Conservation (phyloP, 2,329 filamentous ascomycete species). For the Colletotrichum sp. region DNA sequence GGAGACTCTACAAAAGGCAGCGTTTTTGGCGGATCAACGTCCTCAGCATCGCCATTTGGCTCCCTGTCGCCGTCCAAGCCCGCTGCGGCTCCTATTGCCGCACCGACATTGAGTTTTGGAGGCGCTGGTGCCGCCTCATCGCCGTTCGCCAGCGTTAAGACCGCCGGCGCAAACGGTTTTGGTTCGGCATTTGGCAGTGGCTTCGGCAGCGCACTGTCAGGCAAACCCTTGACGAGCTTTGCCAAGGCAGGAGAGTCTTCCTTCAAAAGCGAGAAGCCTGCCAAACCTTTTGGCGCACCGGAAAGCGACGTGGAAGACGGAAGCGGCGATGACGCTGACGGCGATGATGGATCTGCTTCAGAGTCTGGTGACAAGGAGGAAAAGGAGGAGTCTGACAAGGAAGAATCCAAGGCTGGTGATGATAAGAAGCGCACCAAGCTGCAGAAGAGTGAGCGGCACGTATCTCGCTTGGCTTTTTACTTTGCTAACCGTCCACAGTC, state of each 20-base stretch:
- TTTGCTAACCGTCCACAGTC: slow-evolving; percentile 50
- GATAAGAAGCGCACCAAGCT: slow-evolving; percentile 70
- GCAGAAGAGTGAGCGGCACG: slow-evolving; percentile 67
- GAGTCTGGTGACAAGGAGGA: slow-evolving; percentile 48
- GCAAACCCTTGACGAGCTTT: slow-evolving; percentile 68
- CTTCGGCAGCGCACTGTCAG: slow-evolving; percentile 50
- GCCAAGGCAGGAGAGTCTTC: slow-evolving; percentile 63
- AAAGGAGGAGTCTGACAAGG: slow-evolving; percentile 60
- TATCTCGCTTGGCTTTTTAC: background rate
- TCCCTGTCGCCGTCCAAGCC: slow-evolving; percentile 28
- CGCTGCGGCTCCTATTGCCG: slow-evolving; percentile 30
- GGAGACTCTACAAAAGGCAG: slow-evolving; percentile 50
- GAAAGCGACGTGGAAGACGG: slow-evolving; percentile 66
- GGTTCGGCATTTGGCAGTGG: slow-evolving; percentile 42
- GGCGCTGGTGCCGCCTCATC: slow-evolving; percentile 40
- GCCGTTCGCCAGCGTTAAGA: slow-evolving; percentile 52
- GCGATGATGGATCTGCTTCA: slow-evolving; percentile 37
- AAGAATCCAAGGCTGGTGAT: slow-evolving; percentile 54
- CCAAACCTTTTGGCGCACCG: slow-evolving; percentile 79
- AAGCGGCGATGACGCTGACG: slow-evolving; percentile 43
- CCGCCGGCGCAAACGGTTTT: slow-evolving; percentile 50
- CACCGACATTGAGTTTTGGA: slow-evolving; percentile 57
- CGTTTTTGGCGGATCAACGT: slow-evolving; percentile 45
- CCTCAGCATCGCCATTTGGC: slow-evolving; percentile 34
- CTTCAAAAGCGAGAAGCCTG: slow-evolving; percentile 63